Evolutionary conservation across 371 early-diverging fungal species (phyloP).

Genomic region (Zancudomyces culisetae): DNA sequence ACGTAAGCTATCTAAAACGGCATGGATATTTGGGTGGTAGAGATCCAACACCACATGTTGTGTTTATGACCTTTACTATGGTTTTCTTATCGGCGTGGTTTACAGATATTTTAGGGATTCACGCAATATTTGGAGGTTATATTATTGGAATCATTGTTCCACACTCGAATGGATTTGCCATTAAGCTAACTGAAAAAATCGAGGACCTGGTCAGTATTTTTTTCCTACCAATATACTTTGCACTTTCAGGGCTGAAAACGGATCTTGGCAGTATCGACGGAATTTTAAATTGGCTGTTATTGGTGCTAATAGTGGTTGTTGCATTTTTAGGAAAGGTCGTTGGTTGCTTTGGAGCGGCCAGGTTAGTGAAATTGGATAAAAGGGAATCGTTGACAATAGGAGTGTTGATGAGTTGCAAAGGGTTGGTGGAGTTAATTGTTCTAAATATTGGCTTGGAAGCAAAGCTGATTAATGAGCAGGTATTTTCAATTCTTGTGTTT

Average conservation of each 20-base stretch:
- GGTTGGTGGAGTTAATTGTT: constrained; percentile 82
- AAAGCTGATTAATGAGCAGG: constrained; percentile 49
- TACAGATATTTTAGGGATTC: constrained; percentile 71
- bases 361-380: constrained; percentile 41
- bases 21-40: constrained; percentile 15
- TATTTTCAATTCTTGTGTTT: constrained; percentile 79
- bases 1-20: constrained; percentile 12
- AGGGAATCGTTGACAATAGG: constrained; percentile 78
- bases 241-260: constrained; percentile 78
- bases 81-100: constrained; percentile 53
- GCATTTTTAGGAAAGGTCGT: constrained; percentile 75
- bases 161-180: constrained; percentile 69
- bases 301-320: constrained; percentile 47
- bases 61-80: constrained; percentile 40
- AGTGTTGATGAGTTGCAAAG: constrained; percentile 89
- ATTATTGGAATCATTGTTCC: constrained; percentile 71
- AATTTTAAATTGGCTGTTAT: constrained; percentile 54
- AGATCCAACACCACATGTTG: constrained; percentile 30
- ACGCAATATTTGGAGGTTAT: constrained; percentile 85
- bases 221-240: constrained; percentile 80
- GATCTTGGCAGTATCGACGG: constrained; percentile 52
- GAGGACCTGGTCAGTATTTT: constrained; percentile 77
- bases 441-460: constrained; percentile 78
- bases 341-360: constrained; percentile 59
- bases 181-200: constrained; percentile 71